Evolutionary conservation across 2,329 filamentous ascomycete genomes (phyloP), one percentile per base, ranked within the genome.

Genomic region (Biscogniauxia marginata): DNA sequence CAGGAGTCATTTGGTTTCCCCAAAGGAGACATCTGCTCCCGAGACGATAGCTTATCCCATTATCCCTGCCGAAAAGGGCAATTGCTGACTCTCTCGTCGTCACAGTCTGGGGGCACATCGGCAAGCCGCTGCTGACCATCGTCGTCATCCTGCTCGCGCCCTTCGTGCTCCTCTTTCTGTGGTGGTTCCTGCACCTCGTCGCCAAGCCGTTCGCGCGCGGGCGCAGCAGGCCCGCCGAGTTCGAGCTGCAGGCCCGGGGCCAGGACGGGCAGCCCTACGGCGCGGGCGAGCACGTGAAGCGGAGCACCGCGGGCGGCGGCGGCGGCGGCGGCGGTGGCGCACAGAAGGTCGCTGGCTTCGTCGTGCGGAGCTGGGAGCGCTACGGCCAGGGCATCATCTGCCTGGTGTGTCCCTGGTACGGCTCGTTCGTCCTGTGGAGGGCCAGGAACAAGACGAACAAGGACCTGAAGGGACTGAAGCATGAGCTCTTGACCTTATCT

Each of bases 91-190:
- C n/a, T n/a, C n/a, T n/a, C n/a, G n/a, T n/a, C n/a, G n/a, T n/a
- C n/a, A n/a, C n/a, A n/a, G 53, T 55, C 23, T 55, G 53, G 53
- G 53, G 52, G 25, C 53, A 55, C 21, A 44, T 55, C 19, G 53
- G 53, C 11, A 55, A 52, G 21, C 53, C 53, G 4, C 44, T 55
- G 4, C 16, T 55, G 11, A 55, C 44, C 3, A 23, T 55, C 19
- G 39, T 44, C 13, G 23, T 55, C 53, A 52, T 55, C 43, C 18
- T 55, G 13, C 49, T 52, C 13, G n/a, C 19, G n/a, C 53, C 53
- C 18, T 24, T 55, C 13, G 23, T 47, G 7, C n/a, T 55, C 16
- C 20, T 55, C 22, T 9, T 52, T 43, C 24, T 55, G 8, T 55
- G 53, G 53, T 51, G 53, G 53, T 23, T 55, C 2, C 6, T 30